phyloP scores from a whole-genome alignment of 345 rosid genomes.

The Dipteronia dyeriana region DNA sequence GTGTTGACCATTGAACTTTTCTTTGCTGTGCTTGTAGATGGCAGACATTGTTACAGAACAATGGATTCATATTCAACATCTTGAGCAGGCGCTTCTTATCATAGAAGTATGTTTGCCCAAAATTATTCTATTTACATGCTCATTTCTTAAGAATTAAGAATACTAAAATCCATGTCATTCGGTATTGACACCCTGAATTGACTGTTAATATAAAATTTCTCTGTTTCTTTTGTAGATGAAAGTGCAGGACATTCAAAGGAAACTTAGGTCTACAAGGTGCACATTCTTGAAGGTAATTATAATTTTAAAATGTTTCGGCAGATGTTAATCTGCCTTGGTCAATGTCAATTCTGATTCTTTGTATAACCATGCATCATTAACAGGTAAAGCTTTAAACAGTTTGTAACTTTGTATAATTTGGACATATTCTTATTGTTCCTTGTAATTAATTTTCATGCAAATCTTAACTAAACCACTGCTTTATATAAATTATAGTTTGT shows the following conservation, averaged over 20 bases:
- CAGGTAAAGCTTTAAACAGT: neutral
- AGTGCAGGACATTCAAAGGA: conserved; percentile 37
- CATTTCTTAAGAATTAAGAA: neutral
- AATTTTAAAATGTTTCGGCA: neutral
- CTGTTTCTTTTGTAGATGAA: conserved; percentile 39
- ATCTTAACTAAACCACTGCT: conserved; percentile 16
- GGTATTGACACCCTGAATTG: neutral
- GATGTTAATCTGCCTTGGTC: neutral
- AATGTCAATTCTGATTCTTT: neutral
- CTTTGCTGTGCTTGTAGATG: conserved; percentile 37
- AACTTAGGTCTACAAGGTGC: conserved; percentile 35
- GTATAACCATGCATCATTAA: neutral
- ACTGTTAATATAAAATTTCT: neutral
- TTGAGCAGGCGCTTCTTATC: conserved; percentile 67
- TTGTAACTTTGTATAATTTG: neutral
- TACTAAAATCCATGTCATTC: neutral
- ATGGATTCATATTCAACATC: conserved; percentile 74
- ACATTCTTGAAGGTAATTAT: conserved; percentile 57
- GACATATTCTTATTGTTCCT: neutral
- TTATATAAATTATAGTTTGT: conserved; percentile 37
- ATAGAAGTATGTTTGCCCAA: conserved; percentile 27
- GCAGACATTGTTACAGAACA: conserved; percentile 55
- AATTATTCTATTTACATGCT: conserved; percentile 11
- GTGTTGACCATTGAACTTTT: neutral
- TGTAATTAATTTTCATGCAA: conserved; percentile 4